Conservation (phyloP, 441 rosid species). For the Eutrema salsugineum region DNA sequence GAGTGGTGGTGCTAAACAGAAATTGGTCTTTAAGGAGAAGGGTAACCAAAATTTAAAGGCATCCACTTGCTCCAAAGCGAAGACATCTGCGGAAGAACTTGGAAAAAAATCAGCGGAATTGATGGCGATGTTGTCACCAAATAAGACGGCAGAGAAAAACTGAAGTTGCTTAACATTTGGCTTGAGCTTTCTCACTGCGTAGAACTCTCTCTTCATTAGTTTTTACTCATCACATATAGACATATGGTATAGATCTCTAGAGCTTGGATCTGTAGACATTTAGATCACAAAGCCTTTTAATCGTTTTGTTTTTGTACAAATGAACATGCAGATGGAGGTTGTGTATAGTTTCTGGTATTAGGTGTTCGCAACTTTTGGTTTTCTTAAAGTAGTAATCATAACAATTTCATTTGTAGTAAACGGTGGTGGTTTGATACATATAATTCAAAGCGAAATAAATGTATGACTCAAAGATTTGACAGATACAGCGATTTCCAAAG, state of each 20-base stretch:
- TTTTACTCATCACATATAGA: background rate
- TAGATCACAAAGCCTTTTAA: background rate
- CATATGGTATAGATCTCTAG: background rate
- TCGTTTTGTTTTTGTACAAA: conserved; percentile 5
- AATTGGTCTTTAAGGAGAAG: conserved; percentile 10
- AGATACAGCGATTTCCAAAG: background rate
- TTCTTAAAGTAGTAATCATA: conserved; percentile 1
- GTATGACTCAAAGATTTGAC: conserved; percentile 6
- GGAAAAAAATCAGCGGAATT: background rate
- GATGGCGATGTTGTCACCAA: background rate
- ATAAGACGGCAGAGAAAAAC: background rate
- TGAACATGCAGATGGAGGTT: background rate
- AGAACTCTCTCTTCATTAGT: background rate
- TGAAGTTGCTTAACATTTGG: conserved; percentile 4
- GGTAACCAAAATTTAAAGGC: conserved; percentile 6
- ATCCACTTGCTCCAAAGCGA: background rate
- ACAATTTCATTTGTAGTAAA: conserved; percentile 3
- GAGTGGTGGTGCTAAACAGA: conserved; percentile 20
- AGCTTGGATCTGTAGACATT: background rate
- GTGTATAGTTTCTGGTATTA: background rate
- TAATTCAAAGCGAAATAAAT: conserved; percentile 11
- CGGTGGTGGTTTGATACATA: conserved; percentile 9
- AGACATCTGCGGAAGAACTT: background rate
- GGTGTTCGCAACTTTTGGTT: conserved; percentile 3
- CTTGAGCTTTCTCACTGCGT: background rate